A percentile compares a stretch with the other conserved stretches of the same genome.
These are phyloP conservation scores for Nannizzia gypsea DNA, from an alignment of 2,329 filamentous ascomycete species.

Conservation along the genomic window DNA sequence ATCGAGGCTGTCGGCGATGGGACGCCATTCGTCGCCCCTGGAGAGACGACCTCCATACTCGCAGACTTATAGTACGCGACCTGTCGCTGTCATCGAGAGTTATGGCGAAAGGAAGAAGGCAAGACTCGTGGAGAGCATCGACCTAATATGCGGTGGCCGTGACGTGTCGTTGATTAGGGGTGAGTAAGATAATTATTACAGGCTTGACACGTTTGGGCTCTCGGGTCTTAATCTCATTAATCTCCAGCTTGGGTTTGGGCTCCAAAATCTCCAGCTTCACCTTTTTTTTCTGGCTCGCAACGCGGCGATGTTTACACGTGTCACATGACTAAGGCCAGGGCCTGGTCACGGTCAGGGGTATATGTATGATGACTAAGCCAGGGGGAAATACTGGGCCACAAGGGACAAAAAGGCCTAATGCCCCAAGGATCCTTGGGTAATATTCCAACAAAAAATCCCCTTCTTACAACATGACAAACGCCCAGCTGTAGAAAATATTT, in stretches of 20 bases:
- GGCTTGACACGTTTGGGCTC: neutral
- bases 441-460: too few species aligned
- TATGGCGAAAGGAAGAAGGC: slow-evolving; percentile 10
- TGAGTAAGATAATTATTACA: neutral
- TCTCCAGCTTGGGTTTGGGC: neutral
- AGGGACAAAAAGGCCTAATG: too few species aligned
- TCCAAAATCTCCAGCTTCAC: slow-evolving; percentile 4
- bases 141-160: slow-evolving; percentile 14
- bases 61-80: slow-evolving; percentile 16
- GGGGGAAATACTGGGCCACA: too few species aligned
- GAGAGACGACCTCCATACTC: slow-evolving; percentile 18
- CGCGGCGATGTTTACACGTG: slow-evolving; percentile 14
- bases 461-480: too few species aligned
- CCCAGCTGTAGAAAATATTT: too few species aligned
- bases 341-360: slow-evolving; percentile 1
- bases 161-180: neutral
- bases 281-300: slow-evolving; percentile 11
- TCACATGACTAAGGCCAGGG: slow-evolving; percentile 9
- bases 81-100: slow-evolving; percentile 24
- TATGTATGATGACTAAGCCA: slow-evolving; percentile 2
- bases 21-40: slow-evolving; percentile 17
- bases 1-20: slow-evolving; percentile 11
- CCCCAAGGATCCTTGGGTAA: too few species aligned
- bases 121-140: slow-evolving; percentile 11
- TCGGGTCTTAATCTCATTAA: neutral